Conservation (phyloP, 2,329 filamentous ascomycete genomes). For the Penicillium occitanis region DNA sequence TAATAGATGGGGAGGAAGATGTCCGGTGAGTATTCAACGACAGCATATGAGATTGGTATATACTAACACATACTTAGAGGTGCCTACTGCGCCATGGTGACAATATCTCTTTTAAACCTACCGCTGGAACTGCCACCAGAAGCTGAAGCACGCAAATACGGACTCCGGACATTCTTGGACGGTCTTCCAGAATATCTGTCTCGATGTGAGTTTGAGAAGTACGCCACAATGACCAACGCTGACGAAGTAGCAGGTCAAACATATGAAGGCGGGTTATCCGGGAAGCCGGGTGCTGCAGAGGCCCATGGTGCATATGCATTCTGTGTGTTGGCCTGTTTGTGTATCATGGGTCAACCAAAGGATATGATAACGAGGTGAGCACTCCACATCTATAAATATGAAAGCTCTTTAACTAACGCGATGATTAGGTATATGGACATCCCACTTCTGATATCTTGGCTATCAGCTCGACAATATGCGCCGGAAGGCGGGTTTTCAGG, state of each 20-base stretch:
- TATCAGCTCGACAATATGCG: slow-evolving; percentile 82
- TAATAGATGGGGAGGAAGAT: slow-evolving; percentile 84
- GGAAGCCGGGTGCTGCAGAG: slow-evolving; percentile 73
- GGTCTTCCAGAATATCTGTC: slow-evolving; percentile 77
- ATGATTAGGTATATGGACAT: slow-evolving; percentile 69
- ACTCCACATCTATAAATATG: neutral
- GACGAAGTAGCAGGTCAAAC: slow-evolving; percentile 66
- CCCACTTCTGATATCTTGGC: slow-evolving; percentile 75
- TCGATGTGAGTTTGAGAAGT: slow-evolving; percentile 57
- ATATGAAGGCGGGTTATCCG: slow-evolving; percentile 90
- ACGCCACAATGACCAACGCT: neutral
- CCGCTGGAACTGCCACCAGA: slow-evolving; percentile 75
- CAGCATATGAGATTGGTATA: neutral
- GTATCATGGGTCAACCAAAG: slow-evolving; percentile 78
- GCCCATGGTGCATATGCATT: slow-evolving; percentile 97
- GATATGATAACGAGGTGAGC: slow-evolving; percentile 67
- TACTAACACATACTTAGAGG: slow-evolving; percentile 55
- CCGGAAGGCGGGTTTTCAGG: slow-evolving; percentile 93
- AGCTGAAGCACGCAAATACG: slow-evolving; percentile 64
- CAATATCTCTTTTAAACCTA: slow-evolving; percentile 79
- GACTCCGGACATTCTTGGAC: slow-evolving; percentile 66
- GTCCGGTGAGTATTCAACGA: slow-evolving; percentile 62
- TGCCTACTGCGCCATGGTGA: slow-evolving; percentile 84
- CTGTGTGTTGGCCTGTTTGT: slow-evolving; percentile 84
- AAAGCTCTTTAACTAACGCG: neutral